Conservation (phyloP, 176 grass and related monocot species). For the Aegilops tauschii region DNA sequence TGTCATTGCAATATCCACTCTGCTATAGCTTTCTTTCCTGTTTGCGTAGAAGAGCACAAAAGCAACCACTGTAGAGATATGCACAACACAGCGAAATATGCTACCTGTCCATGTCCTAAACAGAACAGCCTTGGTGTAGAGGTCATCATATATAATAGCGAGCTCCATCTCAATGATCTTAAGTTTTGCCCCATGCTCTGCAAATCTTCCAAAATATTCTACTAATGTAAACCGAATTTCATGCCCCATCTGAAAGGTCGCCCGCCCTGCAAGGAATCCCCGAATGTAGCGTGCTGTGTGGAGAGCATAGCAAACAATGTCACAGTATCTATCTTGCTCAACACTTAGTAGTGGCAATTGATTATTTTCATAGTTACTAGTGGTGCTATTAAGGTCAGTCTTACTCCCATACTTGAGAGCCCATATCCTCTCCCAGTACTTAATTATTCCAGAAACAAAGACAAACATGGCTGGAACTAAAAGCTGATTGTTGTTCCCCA, state of each 20-base stretch:
- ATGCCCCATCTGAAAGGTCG: neutral
- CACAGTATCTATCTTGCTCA: neutral
- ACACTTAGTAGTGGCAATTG: neutral
- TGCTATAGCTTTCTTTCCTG: neutral
- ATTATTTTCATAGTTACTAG: neutral
- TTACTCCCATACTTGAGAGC: neutral
- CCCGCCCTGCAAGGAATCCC: neutral
- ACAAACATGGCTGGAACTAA: neutral
- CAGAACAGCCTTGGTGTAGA: neutral
- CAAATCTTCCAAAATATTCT: neutral
- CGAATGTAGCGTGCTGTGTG: neutral
- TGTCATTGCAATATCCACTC: neutral
- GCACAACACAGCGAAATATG: neutral
- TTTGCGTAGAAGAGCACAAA: neutral
- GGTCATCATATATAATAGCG: constrained; percentile 1
- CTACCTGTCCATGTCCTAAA: neutral
- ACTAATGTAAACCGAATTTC: neutral
- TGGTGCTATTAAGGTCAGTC: neutral
- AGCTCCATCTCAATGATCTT: neutral
- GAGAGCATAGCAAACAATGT: neutral
- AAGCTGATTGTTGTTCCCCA: neutral
- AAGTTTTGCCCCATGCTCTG: neutral
- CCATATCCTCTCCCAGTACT: neutral
- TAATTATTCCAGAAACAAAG: neutral
- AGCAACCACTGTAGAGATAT: neutral